Base-by-base conservation (phyloP, 2,329 filamentous ascomycete species). In the Endoconidiophora polonica region DNA sequence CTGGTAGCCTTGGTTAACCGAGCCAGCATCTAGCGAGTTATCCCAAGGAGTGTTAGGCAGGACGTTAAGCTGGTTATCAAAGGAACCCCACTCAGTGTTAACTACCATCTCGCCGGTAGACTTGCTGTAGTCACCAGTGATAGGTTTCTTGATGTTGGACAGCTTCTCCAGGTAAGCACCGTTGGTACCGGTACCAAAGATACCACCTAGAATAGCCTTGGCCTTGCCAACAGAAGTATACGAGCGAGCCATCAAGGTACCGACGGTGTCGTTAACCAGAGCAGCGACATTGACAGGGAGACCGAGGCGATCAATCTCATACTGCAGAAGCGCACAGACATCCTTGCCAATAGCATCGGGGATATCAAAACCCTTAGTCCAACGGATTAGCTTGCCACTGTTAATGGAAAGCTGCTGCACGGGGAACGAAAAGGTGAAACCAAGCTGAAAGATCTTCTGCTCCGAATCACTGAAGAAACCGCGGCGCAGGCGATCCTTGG, bases 331-430 rank as follows among this genome's bases (percentile, higher is more conserved):
- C 40, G 79, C 81, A 64, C 91, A 98, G 29, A 98, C 88, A 63
- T 98, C 91, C 66, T 95, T 83, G 58, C 90, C 91, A 52, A 98
- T 66, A 1, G 88, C 85, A 62, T 96, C 91, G n/a, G 80, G 76
- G 57, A 98, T 96, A 62, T 96, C 86, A 62, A 95, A 98, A 48
- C 91, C 91, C 70, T 98, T 98, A 52, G 91, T 98, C 91, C 91
- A 98, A 58, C 91, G 80, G 66, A 95, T 91, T 49, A 98, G 73
- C 52, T 81, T 83, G 54, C 91, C 91, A 67, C 87, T 90, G 73
- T 96, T 96, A 63, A 98, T 94, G 38, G 86, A 88, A 52, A 84
- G 73, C 64, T 98, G 91, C 62, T 93, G 79, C 38, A 96, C 88
- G 2, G 91, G 91, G 68, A 96, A 98, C 62, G 85, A 94, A 67